Percentiles rank a stretch among this genome's conserved stretches.
phyloP scores from a whole-genome alignment of 306 rosid genomes.

The Dalbergia cochinchinensis region DNA sequence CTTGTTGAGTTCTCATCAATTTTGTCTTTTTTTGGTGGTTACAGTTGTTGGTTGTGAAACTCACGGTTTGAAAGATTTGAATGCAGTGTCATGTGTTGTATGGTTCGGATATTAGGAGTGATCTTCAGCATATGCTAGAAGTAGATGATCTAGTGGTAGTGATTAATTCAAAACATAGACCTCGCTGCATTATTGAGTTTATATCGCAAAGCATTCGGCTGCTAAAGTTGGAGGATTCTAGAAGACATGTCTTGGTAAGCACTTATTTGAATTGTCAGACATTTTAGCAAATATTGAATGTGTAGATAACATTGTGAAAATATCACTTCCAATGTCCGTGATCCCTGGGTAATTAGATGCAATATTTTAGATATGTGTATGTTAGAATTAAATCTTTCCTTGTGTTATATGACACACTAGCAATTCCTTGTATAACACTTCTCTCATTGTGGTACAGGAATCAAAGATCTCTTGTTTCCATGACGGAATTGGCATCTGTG shows the following conservation, averaged over 20 bases:
- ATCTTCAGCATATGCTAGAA: constrained; percentile 76
- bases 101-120: constrained; percentile 70
- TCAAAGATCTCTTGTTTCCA: constrained; percentile 79
- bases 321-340: constrained; percentile 7
- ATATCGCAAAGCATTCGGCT: constrained; percentile 73
- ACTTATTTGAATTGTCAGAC: constrained; percentile 25
- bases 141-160: constrained; percentile 70
- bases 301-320: constrained; percentile 16
- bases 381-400: background rate
- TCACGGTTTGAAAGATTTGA: constrained; percentile 48
- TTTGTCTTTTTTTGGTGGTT: constrained; percentile 15
- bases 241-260: constrained; percentile 70
- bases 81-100: constrained; percentile 79
- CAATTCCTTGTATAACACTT: constrained; percentile 16
- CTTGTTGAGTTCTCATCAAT: background rate
- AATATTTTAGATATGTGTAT: constrained; percentile 16
- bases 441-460: constrained; percentile 61
- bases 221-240: constrained; percentile 81
- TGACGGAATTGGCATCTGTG: constrained; percentile 90
- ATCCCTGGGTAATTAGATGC: background rate
- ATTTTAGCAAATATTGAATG: constrained; percentile 21
- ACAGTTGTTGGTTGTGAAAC: constrained; percentile 32
- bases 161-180: constrained; percentile 74
- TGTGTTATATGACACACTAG: background rate
- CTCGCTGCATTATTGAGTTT: constrained; percentile 81